These are phyloP conservation scores for Metschnikowia bowlesiae DNA, from an alignment of 805 yeast genomes.

Conservation along the genomic window DNA sequence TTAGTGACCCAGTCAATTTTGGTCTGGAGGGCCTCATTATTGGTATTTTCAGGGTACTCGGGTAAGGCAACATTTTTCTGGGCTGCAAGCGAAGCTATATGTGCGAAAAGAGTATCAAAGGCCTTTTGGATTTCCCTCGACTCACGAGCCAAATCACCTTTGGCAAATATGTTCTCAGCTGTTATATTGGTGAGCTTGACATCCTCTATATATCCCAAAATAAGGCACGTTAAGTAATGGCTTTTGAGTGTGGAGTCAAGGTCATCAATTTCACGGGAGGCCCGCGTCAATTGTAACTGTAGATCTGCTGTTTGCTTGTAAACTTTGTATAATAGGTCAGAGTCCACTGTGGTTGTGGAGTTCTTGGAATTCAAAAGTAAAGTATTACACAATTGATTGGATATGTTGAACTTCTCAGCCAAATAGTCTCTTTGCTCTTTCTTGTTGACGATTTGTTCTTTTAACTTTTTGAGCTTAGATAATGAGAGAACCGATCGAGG, in stretches of 20 bases:
- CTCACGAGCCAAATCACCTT: neutral
- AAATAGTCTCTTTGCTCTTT: slow-evolving; percentile 29
- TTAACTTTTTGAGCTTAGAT: slow-evolving; percentile 24
- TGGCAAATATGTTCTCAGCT: slow-evolving; percentile 5
- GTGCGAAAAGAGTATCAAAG: slow-evolving; percentile 44
- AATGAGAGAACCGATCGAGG: slow-evolving; percentile 32
- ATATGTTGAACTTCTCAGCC: slow-evolving; percentile 25
- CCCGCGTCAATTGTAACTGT: slow-evolving; percentile 26
- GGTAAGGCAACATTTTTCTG: slow-evolving; percentile 41
- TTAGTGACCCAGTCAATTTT: slow-evolving; percentile 34
- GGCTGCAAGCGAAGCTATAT: slow-evolving; percentile 44
- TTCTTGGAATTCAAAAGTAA: slow-evolving; percentile 18
- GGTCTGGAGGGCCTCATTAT: slow-evolving; percentile 20
- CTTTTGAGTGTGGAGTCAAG: slow-evolving; percentile 27
- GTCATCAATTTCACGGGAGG: slow-evolving; percentile 26
- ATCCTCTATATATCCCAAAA: slow-evolving; percentile 46
- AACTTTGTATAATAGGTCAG: slow-evolving; percentile 26
- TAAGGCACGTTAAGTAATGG: slow-evolving; percentile 43
- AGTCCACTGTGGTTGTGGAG: slow-evolving; percentile 23
- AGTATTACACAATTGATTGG: slow-evolving; percentile 31
- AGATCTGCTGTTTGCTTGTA: slow-evolving; percentile 29
- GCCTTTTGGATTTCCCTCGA: slow-evolving; percentile 12
- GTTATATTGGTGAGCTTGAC: slow-evolving; percentile 21
- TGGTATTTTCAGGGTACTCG: slow-evolving; percentile 8
- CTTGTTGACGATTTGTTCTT: slow-evolving; percentile 27